Evolutionary conservation across 2,329 filamentous ascomycete species (phyloP).

Genomic region (Beauveria varroae): DNA sequence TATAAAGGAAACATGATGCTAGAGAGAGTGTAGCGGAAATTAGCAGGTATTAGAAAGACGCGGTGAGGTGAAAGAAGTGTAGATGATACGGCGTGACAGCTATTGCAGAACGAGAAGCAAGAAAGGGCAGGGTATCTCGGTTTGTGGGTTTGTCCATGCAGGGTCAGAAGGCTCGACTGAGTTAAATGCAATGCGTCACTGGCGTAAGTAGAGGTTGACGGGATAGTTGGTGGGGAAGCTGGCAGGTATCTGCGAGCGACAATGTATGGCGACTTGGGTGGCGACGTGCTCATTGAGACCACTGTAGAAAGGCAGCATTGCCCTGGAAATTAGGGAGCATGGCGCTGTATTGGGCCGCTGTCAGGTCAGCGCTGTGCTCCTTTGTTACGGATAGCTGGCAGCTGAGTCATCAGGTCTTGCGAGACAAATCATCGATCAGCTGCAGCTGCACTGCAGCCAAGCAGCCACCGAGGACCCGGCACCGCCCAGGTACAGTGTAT

Average conservation of each 20-base stretch:
- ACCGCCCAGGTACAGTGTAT: neutral
- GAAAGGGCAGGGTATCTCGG: neutral
- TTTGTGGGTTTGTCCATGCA: neutral
- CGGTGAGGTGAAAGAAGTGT: neutral
- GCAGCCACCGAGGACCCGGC: neutral
- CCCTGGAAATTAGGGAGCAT: no score
- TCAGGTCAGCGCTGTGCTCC: neutral
- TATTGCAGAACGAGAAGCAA: neutral
- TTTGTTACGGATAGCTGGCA: neutral
- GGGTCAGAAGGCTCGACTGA: neutral
- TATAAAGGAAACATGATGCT: neutral
- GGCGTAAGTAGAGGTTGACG: neutral
- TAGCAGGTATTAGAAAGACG: neutral
- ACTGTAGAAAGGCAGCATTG: neutral
- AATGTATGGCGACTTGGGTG: no score
- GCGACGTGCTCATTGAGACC: neutral
- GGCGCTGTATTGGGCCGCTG: neutral
- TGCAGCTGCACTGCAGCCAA: neutral
- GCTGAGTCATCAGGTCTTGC: neutral
- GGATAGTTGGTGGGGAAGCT: neutral
- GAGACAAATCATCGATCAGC: neutral
- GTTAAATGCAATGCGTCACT: slow-evolving; percentile 6
- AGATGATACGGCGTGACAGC: neutral
- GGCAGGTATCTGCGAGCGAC: no score
- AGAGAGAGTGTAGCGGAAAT: no score